Base-by-base conservation (phyloP, 495 filamentous ascomycete genomes). In the Penicillium tannophilum region DNA sequence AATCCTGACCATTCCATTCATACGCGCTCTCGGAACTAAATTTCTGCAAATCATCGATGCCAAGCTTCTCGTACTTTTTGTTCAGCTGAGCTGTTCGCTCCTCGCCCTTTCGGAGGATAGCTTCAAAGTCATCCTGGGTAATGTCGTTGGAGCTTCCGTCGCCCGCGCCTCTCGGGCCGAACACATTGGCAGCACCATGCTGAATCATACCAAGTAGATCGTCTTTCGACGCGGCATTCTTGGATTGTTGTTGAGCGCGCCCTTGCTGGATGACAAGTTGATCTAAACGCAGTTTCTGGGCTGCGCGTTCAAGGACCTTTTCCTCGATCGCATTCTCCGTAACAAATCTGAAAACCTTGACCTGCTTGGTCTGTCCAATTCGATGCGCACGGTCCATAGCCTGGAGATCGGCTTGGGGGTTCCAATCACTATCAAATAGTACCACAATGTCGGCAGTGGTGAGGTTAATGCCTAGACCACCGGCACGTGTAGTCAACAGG, bases 241-340 rank as follows among this genome's bases (percentile, higher is more conserved):
- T 95, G 1, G 88, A 87, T 31, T 90, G 90, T 55, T 91, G 91
- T 72, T 97, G 94, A 39, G 95, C 90, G 63, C 95, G 92, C 23
- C 95, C 95, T 80, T 99, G 95, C 63, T 99, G 95, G 65, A 99
- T 99, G 55, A 99, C 95, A n/a, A 99, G 84, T 73, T 98, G 94
- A 66, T 99, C 95, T 44, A 99, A 84, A 51, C 95, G 92, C 55
- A 99, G 76, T 71, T 99, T 99, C 67, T 99, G 95, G 2, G 95
- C 95, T 7, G 95, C 95, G 70, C 95, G 89, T 70, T 99, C 95
- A 48, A 99, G 76, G 9, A 99, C 95, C 75, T 98, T 98, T 72
- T 99, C 95, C 70, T 99, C 95, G 58, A 99, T 97, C 0, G 94
- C 95, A 68, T 95, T 92, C 67, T 99, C 95, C 0, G 94, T 99